Base-by-base conservation (phyloP, 2,329 filamentous ascomycete species). In the Diaporthe amygdali region DNA sequence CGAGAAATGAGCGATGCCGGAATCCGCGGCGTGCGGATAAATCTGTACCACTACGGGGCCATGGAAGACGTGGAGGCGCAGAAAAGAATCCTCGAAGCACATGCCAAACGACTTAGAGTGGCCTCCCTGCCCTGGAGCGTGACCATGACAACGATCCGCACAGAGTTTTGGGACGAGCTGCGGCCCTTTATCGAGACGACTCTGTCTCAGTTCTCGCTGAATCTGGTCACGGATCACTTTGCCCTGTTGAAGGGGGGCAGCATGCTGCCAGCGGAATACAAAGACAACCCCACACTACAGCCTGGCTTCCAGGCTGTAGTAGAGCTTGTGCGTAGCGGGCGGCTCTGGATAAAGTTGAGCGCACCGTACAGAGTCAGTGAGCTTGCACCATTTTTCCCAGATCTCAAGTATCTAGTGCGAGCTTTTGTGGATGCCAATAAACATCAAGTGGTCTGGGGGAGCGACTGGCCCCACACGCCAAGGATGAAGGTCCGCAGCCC, bases 401-500 rank as follows among this genome's bases (percentile, higher is more conserved):
- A 82, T 44, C 61, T 81, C 37, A 73, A 76, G 46, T 75, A 76
- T 6, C 54, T 82, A 22, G 80, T 81, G 0, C 66, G 76, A 12
- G 78, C 77, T 0, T 74, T 81, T 44, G 74, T 82, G 1, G 74
- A 79, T 55, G 78, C 78, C 5, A 82, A 82, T 56, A 78, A 78
- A 12, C 66, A 73, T 25, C 76, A 74, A 5, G 69, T 82, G 12
- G 41, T 82, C 1, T 83, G 80, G 80, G 81, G 81, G 2, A 83
- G 81, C 72, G 81, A 83, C 54, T 83, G 80, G 80, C 80, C 81
- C 2, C 81, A 82, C 70, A 82, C 80, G 1, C 80, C 81, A 0
- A 75, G 78, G 20, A 82, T 82, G 81, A 82, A 79, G 64, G 77
- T 81, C 1, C 78, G 81, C 0, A 78, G 70, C 6, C 75, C 71